Evolutionary conservation across 202 grass and related monocot species (phyloP).

Genomic region (Carex arenaria): DNA sequence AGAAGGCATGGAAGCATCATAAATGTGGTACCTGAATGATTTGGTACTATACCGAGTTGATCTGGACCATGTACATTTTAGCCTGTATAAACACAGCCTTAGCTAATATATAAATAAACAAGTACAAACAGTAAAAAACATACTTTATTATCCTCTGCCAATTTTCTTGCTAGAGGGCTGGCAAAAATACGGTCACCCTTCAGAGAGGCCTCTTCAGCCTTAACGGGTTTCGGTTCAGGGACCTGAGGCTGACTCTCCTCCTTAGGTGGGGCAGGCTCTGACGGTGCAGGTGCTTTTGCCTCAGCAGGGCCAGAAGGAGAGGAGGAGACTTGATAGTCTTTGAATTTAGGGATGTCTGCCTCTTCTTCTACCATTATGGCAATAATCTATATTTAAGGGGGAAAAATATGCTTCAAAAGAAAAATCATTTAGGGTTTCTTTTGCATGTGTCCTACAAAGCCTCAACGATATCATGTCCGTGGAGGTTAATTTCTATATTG

Average conservation of each 20-base stretch:
- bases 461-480: neutral
- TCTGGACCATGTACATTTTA: neutral
- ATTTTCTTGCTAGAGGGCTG: conserved; percentile 84
- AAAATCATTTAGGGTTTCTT: neutral
- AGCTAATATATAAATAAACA: conserved; percentile 12
- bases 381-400: conserved; percentile 45
- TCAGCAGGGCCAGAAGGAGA: conserved; percentile 56
- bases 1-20: neutral
- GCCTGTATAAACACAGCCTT: neutral
- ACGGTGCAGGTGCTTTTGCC: conserved; percentile 34
- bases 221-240: conserved; percentile 49
- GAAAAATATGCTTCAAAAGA: neutral
- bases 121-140: conserved; percentile 18
- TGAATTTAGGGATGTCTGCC: conserved; percentile 77
- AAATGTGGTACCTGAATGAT: neutral
- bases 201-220: conserved; percentile 43
- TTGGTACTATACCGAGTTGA: neutral
- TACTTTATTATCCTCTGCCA: conserved; percentile 92
- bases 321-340: conserved; percentile 69
- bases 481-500: neutral
- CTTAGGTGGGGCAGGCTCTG: conserved; percentile 48
- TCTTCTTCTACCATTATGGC: conserved; percentile 85
- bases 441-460: neutral
- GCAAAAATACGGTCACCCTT: conserved; percentile 66
- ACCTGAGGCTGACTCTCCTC: conserved; percentile 39